phyloP scores from a whole-genome alignment of 495 filamentous ascomycete genomes.

The Pseudoneurospora amorphoporcata region DNA sequence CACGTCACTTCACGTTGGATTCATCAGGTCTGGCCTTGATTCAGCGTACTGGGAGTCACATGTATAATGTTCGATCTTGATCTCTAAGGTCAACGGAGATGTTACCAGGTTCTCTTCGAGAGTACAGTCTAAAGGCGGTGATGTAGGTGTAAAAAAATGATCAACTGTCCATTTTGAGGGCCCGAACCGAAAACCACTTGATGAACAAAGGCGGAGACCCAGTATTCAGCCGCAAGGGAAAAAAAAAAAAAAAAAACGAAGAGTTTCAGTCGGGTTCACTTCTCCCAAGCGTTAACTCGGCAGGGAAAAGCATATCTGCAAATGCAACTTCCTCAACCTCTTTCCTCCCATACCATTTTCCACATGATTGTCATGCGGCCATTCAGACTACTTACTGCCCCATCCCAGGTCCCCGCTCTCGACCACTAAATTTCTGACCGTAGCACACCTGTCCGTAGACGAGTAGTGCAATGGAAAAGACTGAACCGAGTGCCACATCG shows the following conservation, averaged over 20 bases:
- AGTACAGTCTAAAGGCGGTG: conserved; percentile 1
- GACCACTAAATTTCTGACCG: neutral
- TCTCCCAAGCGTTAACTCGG: neutral
- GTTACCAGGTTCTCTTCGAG: neutral
- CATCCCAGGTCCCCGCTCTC: neutral
- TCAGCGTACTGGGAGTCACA: neutral
- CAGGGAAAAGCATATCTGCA: neutral
- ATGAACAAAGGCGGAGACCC: neutral
- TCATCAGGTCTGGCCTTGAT: neutral
- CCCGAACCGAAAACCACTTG: neutral
- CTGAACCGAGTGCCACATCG: neutral
- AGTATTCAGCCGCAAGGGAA: neutral
- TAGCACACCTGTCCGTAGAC: neutral
- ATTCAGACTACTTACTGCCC: neutral
- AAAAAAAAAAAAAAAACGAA: neutral
- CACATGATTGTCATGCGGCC: neutral
- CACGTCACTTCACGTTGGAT: neutral
- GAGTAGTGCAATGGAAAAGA: neutral
- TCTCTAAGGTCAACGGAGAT: neutral
- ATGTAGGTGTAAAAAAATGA: neutral
- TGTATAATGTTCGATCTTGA: neutral
- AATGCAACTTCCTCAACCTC: neutral
- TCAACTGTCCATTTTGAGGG: neutral
- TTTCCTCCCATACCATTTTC: neutral
- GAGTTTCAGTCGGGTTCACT: neutral